Conservation (phyloP, 2,329 filamentous ascomycete species). For the Colletotrichum phormii region DNA sequence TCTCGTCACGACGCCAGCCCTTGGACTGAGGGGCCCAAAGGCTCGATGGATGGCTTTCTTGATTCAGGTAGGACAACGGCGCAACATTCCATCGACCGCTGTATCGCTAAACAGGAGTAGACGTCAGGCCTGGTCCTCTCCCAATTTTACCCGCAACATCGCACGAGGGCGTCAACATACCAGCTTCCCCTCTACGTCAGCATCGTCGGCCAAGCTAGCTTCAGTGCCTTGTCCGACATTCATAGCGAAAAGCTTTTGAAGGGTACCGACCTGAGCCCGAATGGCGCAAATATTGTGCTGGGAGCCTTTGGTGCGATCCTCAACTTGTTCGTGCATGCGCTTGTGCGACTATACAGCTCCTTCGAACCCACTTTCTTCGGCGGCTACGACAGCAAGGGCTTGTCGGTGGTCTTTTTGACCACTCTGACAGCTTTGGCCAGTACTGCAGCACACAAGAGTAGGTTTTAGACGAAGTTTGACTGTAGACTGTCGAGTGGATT, state of each 20-base stretch:
- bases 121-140: conserved; percentile 45
- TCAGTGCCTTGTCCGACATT: conserved; percentile 45
- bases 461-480: neutral
- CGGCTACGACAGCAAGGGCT: conserved; percentile 40
- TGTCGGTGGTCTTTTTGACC: conserved; percentile 45
- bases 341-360: conserved; percentile 38
- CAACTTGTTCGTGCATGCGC: conserved; percentile 45
- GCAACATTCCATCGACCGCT: too few species aligned
- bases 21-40: conserved; percentile 40
- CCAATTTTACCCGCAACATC: conserved; percentile 43
- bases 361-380: conserved; percentile 42
- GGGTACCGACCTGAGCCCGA: conserved; percentile 42
- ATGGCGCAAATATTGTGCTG: conserved; percentile 45
- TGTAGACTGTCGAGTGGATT: neutral
- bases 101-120: conserved; percentile 15
- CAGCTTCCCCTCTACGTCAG: conserved; percentile 43
- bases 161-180: conserved; percentile 40
- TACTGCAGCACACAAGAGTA: conserved; percentile 46
- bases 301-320: conserved; percentile 43
- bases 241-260: conserved; percentile 48
- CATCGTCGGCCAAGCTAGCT: conserved; percentile 44
- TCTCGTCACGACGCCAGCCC: conserved; percentile 40
- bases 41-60: conserved; percentile 47
- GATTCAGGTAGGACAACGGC: conserved; percentile 39
- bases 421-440: conserved; percentile 45